Base-by-base conservation (phyloP, 305 asterid species). In the Fraxinus albicans region DNA sequence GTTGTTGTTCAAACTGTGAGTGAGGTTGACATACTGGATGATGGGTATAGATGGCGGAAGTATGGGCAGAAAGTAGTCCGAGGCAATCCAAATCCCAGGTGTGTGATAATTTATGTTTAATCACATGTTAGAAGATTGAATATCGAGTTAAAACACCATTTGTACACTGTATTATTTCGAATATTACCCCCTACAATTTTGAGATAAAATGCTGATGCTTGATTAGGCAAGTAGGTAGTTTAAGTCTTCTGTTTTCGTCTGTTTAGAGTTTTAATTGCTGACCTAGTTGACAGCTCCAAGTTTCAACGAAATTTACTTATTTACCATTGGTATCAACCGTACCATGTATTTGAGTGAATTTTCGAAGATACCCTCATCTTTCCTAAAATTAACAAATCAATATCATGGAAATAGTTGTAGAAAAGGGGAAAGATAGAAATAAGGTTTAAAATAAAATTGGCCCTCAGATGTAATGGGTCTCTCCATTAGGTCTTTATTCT, bases 31-130 rank as follows among this genome's bases (percentile, higher is more conserved):
- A 93, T 96, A 88, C 86, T 96, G 86, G 98, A 96, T 84, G 99
- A 94, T 86, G 99, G 98, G 53, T 96, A 96, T 86, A 87, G 98
- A 74, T 96, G 99, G 99, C 97, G 99, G 77, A 96, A 96, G 88
- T 96, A 96, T 65, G 99, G 99, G 58, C 99, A 96, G 89, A 96
- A 96, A 85, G 99, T 96, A 42, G 99, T 96, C 86, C 91, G 98
- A 58, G 99, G 98, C 83, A 96, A 96, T 89, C 99, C 98, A 80
- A 96, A 94, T 89, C 99, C 99, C 60, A 94, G 99, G 99, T 96
- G 83, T 81, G 85, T 80, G 55, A 70, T 70, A 27, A 25, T 70
- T 55, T 79, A 7, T 84, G 79, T 47, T 70, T 83, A 69, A 67
- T 69, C 77, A 73, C 44, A 60, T 78, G 79, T 76, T 86, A 38